Evolutionary conservation across 2,329 filamentous ascomycete genomes (phyloP), one percentile per base, ranked within the genome.

Genomic region (Ceratocystiopsis brevicomis): DNA sequence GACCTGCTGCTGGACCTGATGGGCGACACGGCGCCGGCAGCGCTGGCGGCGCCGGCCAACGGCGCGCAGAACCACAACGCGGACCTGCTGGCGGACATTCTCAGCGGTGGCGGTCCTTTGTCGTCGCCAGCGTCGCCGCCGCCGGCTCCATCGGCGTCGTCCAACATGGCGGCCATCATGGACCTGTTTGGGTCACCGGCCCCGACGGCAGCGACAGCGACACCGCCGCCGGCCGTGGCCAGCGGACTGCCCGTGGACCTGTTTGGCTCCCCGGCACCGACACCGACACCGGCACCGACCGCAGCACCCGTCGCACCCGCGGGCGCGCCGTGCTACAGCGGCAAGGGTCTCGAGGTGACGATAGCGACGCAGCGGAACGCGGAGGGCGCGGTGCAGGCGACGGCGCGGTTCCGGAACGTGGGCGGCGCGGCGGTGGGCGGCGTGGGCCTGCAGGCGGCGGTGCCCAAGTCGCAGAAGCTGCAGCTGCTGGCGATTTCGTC

Each of bases 401-500:
- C 79, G 41, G 86, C 86, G 15, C 76, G 78, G 10, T 98, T 98
- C 68, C 74, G 73, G 36, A 96, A 96, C 59, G 72, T 64, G 0
- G 80, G 78, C 14, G 74, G 79, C 30, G 69, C 68, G 14, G 63
- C 66, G 14, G 67, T 96, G 40, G 77, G 77, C 15, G 74, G 72
- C 39, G 82, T 96, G 30, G 84, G 83, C 21, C 60, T 98, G 50
- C 90, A 98, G 59, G 90, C 88, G 38, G 90, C 90, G 1, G 90
- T 98, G 43, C 90, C 90, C 10, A 98, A 96, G 63, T 85, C 82
- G 38, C 90, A 98, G 62, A 94, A 90, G 59, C 63, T 98, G 54
- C 86, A 95, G 57, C 65, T 98, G 50, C 80, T 92, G 58, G 84
- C 80, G 46, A 94, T 98, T 51, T 93, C 84, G 51, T 83, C 75